These are phyloP conservation scores for Pleurotus tuoliensis DNA, from an alignment of 768 basidiomycete genomes.

Conservation along the genomic window DNA sequence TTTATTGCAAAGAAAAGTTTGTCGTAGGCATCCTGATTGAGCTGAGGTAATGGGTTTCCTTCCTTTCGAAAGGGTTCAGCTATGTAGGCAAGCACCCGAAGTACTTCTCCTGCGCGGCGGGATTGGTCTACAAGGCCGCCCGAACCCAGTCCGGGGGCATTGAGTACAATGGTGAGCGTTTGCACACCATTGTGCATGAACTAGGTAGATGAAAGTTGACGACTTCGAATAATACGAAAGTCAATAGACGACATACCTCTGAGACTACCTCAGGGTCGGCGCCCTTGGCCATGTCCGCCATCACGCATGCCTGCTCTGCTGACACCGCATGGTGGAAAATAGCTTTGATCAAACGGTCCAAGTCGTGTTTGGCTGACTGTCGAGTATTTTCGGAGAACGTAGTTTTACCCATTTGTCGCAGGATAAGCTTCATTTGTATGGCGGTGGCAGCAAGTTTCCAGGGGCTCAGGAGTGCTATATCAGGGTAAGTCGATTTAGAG, in stretches of 20 bases:
- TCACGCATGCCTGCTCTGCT: conserved; percentile 76
- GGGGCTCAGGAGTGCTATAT: conserved; percentile 67
- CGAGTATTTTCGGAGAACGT: conserved; percentile 54
- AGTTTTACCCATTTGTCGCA: conserved; percentile 70
- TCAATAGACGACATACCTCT: conserved; percentile 43
- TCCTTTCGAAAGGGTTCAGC: conserved; percentile 60
- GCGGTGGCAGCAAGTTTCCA: conserved; percentile 83
- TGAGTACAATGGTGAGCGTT: conserved; percentile 55
- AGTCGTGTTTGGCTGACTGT: conserved; percentile 51
- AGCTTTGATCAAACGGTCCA: conserved; percentile 63
- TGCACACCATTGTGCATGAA: conserved; percentile 74
- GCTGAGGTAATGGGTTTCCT: conserved; percentile 34
- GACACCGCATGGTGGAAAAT: conserved; percentile 73
- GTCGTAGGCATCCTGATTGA: conserved; percentile 56
- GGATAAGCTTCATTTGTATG: conserved; percentile 71
- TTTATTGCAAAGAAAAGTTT: conserved; percentile 46
- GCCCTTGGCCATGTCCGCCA: conserved; percentile 77
- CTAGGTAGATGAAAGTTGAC: conserved; percentile 28
- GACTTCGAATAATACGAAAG: neutral
- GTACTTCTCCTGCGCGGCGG: conserved; percentile 57
- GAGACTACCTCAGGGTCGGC: conserved; percentile 61
- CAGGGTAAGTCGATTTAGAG: conserved; percentile 54
- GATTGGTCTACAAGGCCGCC: conserved; percentile 36
- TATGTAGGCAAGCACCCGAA: conserved; percentile 66
- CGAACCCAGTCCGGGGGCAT: conserved; percentile 23